Conservation (phyloP, 2,329 filamentous ascomycete species). For the Phaeosphaeria sp. region DNA sequence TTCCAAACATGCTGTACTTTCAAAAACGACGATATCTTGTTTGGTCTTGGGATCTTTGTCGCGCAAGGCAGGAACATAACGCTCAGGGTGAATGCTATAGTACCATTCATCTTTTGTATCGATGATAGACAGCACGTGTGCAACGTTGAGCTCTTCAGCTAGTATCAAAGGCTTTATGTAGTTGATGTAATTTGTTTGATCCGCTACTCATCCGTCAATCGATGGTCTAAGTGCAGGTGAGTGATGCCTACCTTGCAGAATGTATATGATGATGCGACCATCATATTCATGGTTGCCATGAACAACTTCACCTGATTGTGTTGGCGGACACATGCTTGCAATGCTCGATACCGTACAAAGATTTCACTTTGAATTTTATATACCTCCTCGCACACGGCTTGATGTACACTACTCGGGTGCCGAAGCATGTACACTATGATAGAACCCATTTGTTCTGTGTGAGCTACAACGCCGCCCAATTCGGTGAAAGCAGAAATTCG, state of each 20-base stretch:
- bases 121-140: constrained; percentile 44
- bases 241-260: constrained; percentile 30
- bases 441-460: too few relatives aligned
- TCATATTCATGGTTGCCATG: constrained; percentile 20
- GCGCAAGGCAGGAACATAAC: constrained; percentile 44
- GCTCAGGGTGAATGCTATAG: constrained; percentile 46
- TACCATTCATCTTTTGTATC: constrained; percentile 45
- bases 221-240: too few relatives aligned
- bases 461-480: too few relatives aligned
- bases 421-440: too few relatives aligned
- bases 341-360: too few relatives aligned
- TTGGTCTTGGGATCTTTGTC: constrained; percentile 38
- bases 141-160: constrained; percentile 41
- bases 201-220: not conserved
- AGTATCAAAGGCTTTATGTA: constrained; percentile 52
- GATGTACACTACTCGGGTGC: too few relatives aligned
- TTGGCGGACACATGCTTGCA: too few relatives aligned
- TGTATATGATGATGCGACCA: constrained; percentile 34
- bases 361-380: too few relatives aligned
- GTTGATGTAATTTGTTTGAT: constrained; percentile 38
- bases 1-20: constrained; percentile 49
- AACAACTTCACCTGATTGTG: constrained; percentile 1
- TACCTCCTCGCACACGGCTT: too few relatives aligned
- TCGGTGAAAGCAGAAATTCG: too few relatives aligned
- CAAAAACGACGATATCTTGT: constrained; percentile 44